phyloP scores from a whole-genome alignment of 2,329 filamentous ascomycete genomes.

The Microcyclospora pomicola region DNA sequence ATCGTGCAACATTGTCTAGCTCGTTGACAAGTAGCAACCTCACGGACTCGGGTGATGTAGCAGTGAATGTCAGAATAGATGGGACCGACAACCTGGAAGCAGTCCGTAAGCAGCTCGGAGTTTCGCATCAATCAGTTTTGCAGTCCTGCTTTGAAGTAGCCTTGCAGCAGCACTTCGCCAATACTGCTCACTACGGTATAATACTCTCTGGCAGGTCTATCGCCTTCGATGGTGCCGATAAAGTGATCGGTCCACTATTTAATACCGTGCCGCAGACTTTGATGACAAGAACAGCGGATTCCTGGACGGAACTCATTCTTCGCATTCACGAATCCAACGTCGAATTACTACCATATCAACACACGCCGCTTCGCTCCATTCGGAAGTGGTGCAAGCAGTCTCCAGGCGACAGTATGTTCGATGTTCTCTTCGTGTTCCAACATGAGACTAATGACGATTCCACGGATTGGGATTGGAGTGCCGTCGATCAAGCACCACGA shows the following conservation, averaged over 20 bases:
- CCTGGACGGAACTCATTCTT: conserved; percentile 47
- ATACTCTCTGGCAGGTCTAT: conserved; percentile 67
- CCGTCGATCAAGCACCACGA: conserved; percentile 33
- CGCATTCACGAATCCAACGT: conserved; percentile 60
- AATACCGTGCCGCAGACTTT: conserved; percentile 70
- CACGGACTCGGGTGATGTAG: background rate
- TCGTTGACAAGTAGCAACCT: background rate
- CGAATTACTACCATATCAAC: conserved; percentile 55
- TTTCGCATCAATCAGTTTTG: conserved; percentile 66
- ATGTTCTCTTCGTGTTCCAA: conserved; percentile 74
- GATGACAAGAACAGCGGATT: conserved; percentile 29
- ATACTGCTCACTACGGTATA: conserved; percentile 50
- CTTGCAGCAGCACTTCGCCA: conserved; percentile 38
- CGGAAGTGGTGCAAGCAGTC: conserved; percentile 59
- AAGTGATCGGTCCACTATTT: conserved; percentile 69
- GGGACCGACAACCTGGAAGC: conserved; percentile 13
- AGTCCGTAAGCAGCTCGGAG: conserved; percentile 45
- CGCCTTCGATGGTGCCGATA: conserved; percentile 49
- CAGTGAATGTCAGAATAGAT: background rate
- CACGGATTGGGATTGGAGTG: conserved; percentile 35
- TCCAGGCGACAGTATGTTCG: conserved; percentile 50
- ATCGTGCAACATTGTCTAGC: conserved; percentile 15
- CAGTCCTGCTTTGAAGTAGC: conserved; percentile 61
- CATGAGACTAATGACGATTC: conserved; percentile 15
- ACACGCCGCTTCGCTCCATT: conserved; percentile 64